Conservation (phyloP, 1,284 basidiomycete genomes). For the Trichosporon ovoides region DNA sequence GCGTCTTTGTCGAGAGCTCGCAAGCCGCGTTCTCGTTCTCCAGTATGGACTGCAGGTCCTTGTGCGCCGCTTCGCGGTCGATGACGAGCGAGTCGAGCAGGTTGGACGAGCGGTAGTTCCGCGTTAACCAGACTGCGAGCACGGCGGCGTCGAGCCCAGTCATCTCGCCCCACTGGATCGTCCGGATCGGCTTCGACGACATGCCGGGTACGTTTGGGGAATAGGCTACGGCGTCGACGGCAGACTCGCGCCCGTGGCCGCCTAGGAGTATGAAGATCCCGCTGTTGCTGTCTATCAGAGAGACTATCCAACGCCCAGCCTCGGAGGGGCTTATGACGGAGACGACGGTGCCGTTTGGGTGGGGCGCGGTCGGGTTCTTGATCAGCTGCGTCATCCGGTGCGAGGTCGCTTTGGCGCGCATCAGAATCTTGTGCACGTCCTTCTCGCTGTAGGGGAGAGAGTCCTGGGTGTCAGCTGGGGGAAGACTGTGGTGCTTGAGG, state of each 20-base stretch:
- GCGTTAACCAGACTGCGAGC: not conserved
- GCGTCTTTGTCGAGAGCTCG: not conserved
- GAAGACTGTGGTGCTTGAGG: too few species aligned
- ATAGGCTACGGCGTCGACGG: not conserved
- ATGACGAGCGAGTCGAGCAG: not conserved
- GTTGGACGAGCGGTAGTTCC: not conserved
- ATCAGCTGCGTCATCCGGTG: not conserved
- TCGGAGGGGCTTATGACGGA: not conserved
- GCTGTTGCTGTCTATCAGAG: not conserved
- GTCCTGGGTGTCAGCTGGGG: not conserved
- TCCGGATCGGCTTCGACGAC: not conserved
- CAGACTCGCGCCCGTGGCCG: not conserved
- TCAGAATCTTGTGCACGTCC: not conserved
- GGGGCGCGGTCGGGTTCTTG: not conserved
- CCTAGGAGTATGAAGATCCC: not conserved
- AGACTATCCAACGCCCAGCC: not conserved
- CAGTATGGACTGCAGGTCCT: not conserved
- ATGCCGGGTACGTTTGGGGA: not conserved
- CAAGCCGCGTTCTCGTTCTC: not conserved
- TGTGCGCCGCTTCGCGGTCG: not conserved
- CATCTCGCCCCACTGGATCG: not conserved
- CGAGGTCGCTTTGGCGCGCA: not conserved
- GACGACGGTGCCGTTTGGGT: not conserved
- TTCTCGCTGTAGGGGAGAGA: not conserved
- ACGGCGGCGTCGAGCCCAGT: not conserved